These are phyloP conservation scores for Gillenia trifoliata DNA, from an alignment of 306 rosid species.

Conservation along the genomic window DNA sequence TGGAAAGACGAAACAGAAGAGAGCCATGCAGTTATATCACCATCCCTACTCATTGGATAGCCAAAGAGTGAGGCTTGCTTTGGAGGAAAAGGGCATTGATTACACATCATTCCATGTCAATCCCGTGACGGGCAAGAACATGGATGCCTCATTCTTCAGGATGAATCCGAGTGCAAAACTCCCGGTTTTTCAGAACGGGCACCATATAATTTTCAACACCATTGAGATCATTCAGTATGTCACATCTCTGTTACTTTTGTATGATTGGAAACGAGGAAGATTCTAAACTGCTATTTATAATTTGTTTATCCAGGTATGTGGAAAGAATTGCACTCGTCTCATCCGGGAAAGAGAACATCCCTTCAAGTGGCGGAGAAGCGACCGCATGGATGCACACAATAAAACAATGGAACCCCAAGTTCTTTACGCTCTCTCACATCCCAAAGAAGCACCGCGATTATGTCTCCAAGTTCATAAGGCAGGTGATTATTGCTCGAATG, in stretches of 20 bases:
- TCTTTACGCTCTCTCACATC: conserved; percentile 60
- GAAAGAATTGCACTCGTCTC: conserved; percentile 85
- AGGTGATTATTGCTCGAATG: conserved; percentile 81
- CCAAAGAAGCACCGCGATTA: conserved; percentile 60
- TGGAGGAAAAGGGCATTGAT: conserved; percentile 85
- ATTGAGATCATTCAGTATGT: conserved; percentile 85
- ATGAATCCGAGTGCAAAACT: conserved; percentile 70
- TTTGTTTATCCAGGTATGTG: conserved; percentile 63
- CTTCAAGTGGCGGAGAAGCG: conserved; percentile 49
- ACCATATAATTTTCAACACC: conserved; percentile 65
- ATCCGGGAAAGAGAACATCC: conserved; percentile 41
- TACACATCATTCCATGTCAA: conserved; percentile 90
- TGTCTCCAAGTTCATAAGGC: conserved; percentile 74
- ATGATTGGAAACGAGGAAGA: too few relatives aligned
- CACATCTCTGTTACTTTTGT: too few relatives aligned
- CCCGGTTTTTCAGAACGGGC: conserved; percentile 86
- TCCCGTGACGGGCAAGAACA: conserved; percentile 84
- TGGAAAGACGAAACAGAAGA: conserved; percentile 7
- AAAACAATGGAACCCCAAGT: conserved; percentile 83
- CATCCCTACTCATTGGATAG: conserved; percentile 87
- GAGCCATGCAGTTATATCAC: conserved; percentile 86
- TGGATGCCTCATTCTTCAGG: conserved; percentile 71
- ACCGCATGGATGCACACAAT: conserved; percentile 87
- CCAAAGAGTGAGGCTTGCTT: conserved; percentile 87
- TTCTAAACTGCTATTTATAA: too few relatives aligned